phyloP scores from a whole-genome alignment of 2,329 filamentous ascomycete species.

The Cordyceps pruinosa region DNA sequence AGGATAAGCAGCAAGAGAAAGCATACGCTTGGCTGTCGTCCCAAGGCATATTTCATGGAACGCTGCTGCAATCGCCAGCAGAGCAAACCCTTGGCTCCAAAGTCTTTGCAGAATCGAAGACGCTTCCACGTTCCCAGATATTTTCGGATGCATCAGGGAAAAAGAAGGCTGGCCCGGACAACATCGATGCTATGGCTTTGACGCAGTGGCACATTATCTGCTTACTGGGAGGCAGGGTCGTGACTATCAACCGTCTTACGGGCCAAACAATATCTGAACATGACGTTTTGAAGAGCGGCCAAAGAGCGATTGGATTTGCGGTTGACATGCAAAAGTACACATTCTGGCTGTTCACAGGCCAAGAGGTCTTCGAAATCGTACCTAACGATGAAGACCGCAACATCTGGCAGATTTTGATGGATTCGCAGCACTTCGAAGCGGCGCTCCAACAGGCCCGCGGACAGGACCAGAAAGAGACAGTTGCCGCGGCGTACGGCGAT shows the following conservation, averaged over 20 bases:
- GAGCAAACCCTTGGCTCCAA: conserved; percentile 60
- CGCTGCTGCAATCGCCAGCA: conserved; percentile 55
- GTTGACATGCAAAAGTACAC: conserved; percentile 93
- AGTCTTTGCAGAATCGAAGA: conserved; percentile 71
- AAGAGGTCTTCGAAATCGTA: conserved; percentile 90
- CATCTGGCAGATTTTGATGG: conserved; percentile 90
- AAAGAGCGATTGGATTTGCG: conserved; percentile 74
- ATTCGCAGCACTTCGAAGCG: conserved; percentile 78
- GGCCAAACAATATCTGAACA: conserved; percentile 85
- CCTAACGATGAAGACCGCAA: conserved; percentile 85
- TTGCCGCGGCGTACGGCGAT: conserved; percentile 88
- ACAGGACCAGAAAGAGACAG: conserved; percentile 75
- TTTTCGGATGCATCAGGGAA: conserved; percentile 60
- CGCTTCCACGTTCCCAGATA: conserved; percentile 68
- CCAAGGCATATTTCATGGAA: conserved; percentile 84
- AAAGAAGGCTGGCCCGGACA: conserved; percentile 59
- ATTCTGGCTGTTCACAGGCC: conserved; percentile 88
- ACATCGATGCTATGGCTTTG: conserved; percentile 71
- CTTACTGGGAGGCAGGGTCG: conserved; percentile 73
- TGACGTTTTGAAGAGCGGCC: conserved; percentile 70
- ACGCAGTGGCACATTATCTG: conserved; percentile 91
- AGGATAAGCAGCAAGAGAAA: conserved; percentile 59
- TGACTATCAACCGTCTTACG: conserved; percentile 81
- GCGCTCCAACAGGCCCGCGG: conserved; percentile 81
- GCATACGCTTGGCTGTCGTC: conserved; percentile 87